Evolutionary conservation across 1,284 basidiomycete genomes (phyloP), one percentile per base, ranked within the genome.

Genomic region (Ceratobasidium sp.): DNA sequence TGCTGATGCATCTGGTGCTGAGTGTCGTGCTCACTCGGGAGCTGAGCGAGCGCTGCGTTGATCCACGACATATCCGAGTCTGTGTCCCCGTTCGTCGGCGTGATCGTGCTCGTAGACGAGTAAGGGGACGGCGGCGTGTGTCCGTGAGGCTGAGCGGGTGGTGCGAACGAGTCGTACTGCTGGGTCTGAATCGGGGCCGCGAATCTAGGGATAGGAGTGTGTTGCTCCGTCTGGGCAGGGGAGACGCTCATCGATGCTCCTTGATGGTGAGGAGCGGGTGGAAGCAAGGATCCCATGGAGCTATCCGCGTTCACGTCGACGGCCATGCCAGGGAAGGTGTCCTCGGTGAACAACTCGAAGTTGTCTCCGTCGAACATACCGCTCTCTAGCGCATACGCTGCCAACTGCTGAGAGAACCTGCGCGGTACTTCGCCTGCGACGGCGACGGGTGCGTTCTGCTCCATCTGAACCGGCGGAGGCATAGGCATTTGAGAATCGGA

Each of bases 51-150:
- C 45, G 67, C 67, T 5, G 67, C 67, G 56, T 71, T 71, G 54
- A 71, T 47, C 67, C 67, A 71, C 27, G 67, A 71, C 67, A 71
- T 71, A n/a, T 71, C 67, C 41, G 53, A 47, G 29, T 71, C 67
- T 17, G 54, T 19, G 36, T 71, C 53, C 27, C 51, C 67, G 6
- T 27, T 44, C 1, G 22, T 51, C 15, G 67, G 67, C 7, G 67
- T 71, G 29, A 71, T 41, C 6, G 67, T 71, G 47, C 67, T 71
- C 19, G 67, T 27, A 14, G 53, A n/a, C 27, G 67, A 71, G 31
- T 60, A 71, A 5, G 67, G 67, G 4, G 67, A 59, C 1, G 56
- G 36, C 19, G 67, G 67, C 27, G 54, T 56, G 22, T 60, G 67
- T 2, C 47, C 27, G 14, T 44, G 54, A 1, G 41, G n/a, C 19